phyloP scores from a whole-genome alignment of 1,284 basidiomycete species.

The Leccinum pseudoinsigne region DNA sequence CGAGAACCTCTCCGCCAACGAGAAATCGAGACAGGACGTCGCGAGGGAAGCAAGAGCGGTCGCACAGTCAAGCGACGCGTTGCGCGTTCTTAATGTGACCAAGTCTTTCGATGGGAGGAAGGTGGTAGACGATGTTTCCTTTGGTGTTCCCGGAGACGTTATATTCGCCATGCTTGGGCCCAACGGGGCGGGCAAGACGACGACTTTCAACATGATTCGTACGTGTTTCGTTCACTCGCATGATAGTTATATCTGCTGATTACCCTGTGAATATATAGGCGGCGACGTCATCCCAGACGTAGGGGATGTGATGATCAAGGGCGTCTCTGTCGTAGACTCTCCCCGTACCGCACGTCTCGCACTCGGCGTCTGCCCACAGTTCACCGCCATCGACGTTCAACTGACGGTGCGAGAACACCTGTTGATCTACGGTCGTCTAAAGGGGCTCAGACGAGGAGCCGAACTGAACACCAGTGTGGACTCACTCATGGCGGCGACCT shows the following conservation, averaged over 20 bases:
- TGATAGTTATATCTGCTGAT: not conserved
- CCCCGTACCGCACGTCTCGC: conserved; percentile 62
- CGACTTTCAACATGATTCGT: conserved; percentile 77
- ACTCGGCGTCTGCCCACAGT: conserved; percentile 81
- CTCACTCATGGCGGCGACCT: conserved; percentile 59
- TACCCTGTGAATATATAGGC: conserved; percentile 35
- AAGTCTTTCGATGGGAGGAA: conserved; percentile 60
- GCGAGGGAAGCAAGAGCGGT: conserved; percentile 53
- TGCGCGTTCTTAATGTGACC: conserved; percentile 66
- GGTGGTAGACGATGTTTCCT: conserved; percentile 74
- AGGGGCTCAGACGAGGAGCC: conserved; percentile 55
- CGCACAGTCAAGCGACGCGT: conserved; percentile 48
- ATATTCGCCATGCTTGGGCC: conserved; percentile 78
- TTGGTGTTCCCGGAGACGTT: conserved; percentile 63
- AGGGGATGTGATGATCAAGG: conserved; percentile 69
- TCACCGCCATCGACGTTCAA: conserved; percentile 78
- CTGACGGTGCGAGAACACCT: conserved; percentile 79
- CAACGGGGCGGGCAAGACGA: conserved; percentile 83
- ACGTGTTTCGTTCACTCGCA: conserved; percentile 28
- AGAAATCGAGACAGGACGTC: conserved; percentile 45
- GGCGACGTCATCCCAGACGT: conserved; percentile 61
- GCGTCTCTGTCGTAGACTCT: conserved; percentile 59
- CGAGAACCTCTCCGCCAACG: conserved; percentile 14
- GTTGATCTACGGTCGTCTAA: conserved; percentile 62
- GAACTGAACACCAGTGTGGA: conserved; percentile 58